Base-by-base conservation (phyloP, 345 rosid species). In the Eucalyptus rudis region DNA sequence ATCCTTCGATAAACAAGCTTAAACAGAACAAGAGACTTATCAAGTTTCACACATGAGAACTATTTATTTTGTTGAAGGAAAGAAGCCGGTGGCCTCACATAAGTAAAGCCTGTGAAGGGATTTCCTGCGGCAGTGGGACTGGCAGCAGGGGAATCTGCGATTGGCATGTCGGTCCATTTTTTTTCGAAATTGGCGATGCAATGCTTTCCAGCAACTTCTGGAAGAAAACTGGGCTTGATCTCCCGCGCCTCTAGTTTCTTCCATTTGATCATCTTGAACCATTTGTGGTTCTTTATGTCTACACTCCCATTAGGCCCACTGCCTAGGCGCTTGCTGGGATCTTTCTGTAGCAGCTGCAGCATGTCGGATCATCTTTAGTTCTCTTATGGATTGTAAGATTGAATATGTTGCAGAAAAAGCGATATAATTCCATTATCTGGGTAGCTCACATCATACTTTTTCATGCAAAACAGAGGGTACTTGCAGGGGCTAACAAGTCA, bases 161-260 rank as follows among this genome's bases (percentile, higher is more conserved):
- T 86, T 29, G 98, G 93, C 99, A 96, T 96, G 22, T 97, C 98
- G 22, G 99, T 96, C 99, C 99, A 96, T 76, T 91, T 90, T 89
- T 91, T 97, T 87, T 95, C 99, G 47, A 98, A 98, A 92, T 98
- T 98, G 36, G 97, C 99, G 51, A 94, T 94, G 93, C 99, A 97
- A 40, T 92, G 96, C 79, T 91, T 94, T 90, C 98, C 99, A 1
- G 93, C 95, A 3, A 98, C 99, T 52, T 95, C 93, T 7, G 99
- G 99, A 16, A 93, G 92, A 90, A 98, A 98, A 90, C 97, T 93
- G n/a, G 99, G 99, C 89, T 92, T 90, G 90, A 98, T 94, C 90
- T 94, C 94, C 91, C 98, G 94, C 2, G 94, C 95, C 40, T 98
- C 98, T 86, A 97, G 87, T 90, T 97, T 98, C 93, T 91, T 96